Base-by-base conservation (phyloP, 2,329 filamentous ascomycete species). In the Fusarium dlaminii region DNA sequence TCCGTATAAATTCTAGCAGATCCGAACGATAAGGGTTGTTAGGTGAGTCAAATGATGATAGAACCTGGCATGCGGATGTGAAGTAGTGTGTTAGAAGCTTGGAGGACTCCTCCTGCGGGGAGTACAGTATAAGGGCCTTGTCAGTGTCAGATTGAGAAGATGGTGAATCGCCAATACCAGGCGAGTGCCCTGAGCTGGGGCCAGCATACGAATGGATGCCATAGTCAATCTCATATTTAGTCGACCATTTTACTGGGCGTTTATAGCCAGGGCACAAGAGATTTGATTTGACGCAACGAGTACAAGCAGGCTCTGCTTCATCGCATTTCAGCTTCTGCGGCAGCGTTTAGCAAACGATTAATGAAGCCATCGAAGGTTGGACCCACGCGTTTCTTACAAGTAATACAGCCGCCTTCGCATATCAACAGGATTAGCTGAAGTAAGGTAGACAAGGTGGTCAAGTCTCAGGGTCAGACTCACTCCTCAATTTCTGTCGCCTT, bases 291-390 rank as follows among this genome's bases (percentile, higher is more conserved):
- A 57, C 22, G 18, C 75, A 77, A 12, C 74, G 72, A 1, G 27
- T 18, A 32, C 74, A 77, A 14, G 36, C 52, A 2, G 75, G 74
- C 12, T 67, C 34, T 13, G 37, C 12, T 36, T 77, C 74, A 36
- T 77, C 75, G 8, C 74, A 76, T 55, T 77, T 77, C 18, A 76
- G 22, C 6, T 60, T 67, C 69, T 76, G 37, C 3, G 18, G 17
- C 2, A 32, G 4, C 14, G 0, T 11, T 56, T 13, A 64, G 48
- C 20, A 24, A 55, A 6, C 8, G 8, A 18, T 13, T 12, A 6
- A 13, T 17, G 6, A 10, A 17, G 32, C 5, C 5, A 3, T 13
- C 7, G 3, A 29, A 11, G 8, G 24, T 20, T 5, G 12, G 22
- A 66, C 59, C 3, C 30, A 65, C 63, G 11, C 63, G 17, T 65